Evolutionary conservation across 2,329 filamentous ascomycete genomes (phyloP).

Genomic region (Penicillium sp.): DNA sequence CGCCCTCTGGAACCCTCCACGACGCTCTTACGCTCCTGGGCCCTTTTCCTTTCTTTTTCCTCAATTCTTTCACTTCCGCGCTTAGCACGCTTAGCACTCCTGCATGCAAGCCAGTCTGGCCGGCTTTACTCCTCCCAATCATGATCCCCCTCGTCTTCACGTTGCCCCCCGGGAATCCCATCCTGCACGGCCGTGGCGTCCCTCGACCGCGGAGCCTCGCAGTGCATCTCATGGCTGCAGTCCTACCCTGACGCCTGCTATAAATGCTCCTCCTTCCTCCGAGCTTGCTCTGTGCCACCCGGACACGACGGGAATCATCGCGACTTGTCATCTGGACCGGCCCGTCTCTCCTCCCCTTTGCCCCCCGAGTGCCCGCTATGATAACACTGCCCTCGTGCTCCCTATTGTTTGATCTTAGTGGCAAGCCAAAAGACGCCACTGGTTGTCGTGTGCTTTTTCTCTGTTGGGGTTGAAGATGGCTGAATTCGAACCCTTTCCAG

Average conservation of each 20-base stretch:
- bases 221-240: slow-evolving; percentile 22
- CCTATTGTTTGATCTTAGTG: slow-evolving; percentile 4
- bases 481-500: slow-evolving; percentile 33
- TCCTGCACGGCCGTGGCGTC: slow-evolving; percentile 10
- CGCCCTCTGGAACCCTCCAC: background rate
- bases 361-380: slow-evolving; percentile 12
- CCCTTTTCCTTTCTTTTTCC: slow-evolving; percentile 17
- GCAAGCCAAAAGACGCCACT: slow-evolving; percentile 8
- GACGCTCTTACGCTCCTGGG: slow-evolving; percentile 11
- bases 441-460: background rate
- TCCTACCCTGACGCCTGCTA: slow-evolving; percentile 14
- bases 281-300: slow-evolving; percentile 18
- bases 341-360: background rate
- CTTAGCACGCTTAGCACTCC: slow-evolving; percentile 26
- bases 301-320: slow-evolving; percentile 18
- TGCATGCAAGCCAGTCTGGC: slow-evolving; percentile 3
- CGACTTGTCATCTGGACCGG: slow-evolving; percentile 22
- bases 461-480: slow-evolving; percentile 31
- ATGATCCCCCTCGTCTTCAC: slow-evolving; percentile 13
- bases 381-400: slow-evolving; percentile 14
- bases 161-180: slow-evolving; percentile 7
- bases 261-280: slow-evolving; percentile 11
- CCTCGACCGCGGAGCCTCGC: slow-evolving; percentile 23
- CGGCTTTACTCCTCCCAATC: slow-evolving; percentile 21
- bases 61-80: slow-evolving; percentile 24